phyloP scores from a whole-genome alignment of 257 asterid species.

The Primulina eburnea region DNA sequence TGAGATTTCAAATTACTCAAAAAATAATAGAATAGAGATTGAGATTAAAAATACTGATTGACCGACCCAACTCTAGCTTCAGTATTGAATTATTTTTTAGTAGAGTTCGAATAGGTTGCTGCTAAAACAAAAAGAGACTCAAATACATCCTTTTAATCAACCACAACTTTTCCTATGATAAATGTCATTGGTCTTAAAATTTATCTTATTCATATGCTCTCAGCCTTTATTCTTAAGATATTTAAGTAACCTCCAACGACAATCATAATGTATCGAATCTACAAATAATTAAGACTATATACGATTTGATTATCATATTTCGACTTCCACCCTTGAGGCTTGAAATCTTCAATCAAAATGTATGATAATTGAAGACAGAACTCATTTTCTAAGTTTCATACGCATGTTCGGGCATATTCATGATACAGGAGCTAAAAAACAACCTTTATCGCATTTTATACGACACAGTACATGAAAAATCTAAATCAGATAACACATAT shows the following conservation, averaged over 20 bases:
- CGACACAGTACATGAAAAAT: neutral
- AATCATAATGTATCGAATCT: neutral
- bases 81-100: neutral
- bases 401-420: neutral
- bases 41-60: neutral
- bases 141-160: neutral
- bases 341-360: neutral
- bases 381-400: neutral
- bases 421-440: neutral
- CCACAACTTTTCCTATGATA: neutral
- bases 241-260: neutral
- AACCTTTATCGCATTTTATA: neutral
- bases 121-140: neutral
- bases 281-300: neutral
- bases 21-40: neutral
- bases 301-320: neutral
- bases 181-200: neutral
- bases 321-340: neutral
- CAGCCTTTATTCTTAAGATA: neutral
- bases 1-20: neutral
- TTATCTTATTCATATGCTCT: too few relatives aligned
- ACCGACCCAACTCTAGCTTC: neutral
- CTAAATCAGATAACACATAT: neutral
- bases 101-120: neutral
- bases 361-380: neutral